Evolutionary conservation across 2,329 filamentous ascomycete genomes (phyloP).

Genomic region (Pseudogymnoascus pannorum): DNA sequence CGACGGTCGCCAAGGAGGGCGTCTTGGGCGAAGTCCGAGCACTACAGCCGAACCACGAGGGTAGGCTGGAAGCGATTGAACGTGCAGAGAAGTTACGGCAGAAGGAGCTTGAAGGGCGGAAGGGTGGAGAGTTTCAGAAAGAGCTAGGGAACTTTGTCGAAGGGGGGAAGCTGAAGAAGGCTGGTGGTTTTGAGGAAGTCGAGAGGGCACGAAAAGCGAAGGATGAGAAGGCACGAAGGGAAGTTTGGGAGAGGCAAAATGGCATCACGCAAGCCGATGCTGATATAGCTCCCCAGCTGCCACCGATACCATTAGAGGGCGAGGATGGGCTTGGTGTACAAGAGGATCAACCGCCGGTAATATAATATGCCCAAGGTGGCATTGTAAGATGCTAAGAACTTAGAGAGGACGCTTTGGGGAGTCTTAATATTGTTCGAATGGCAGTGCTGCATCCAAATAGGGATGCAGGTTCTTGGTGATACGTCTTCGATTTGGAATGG

Average conservation of each 20-base stretch:
- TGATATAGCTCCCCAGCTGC: neutral
- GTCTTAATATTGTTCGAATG: conserved; percentile 5
- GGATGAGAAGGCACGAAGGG: conserved; percentile 77
- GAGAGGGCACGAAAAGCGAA: conserved; percentile 77
- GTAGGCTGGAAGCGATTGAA: conserved; percentile 89
- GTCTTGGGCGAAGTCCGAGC: conserved; percentile 90
- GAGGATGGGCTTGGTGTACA: conserved; percentile 5
- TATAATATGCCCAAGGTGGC: neutral
- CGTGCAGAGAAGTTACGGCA: conserved; percentile 88
- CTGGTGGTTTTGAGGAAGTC: conserved; percentile 87
- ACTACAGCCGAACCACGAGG: conserved; percentile 88
- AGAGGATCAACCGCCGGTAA: neutral
- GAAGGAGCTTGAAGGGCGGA: conserved; percentile 74
- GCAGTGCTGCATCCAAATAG: neutral
- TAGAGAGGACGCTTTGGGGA: neutral
- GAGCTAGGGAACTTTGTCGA: conserved; percentile 81
- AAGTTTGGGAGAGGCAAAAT: conserved; percentile 65
- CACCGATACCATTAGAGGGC: neutral
- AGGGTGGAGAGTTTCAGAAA: conserved; percentile 66
- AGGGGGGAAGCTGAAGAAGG: conserved; percentile 91
- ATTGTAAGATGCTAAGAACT: neutral
- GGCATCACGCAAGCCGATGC: conserved; percentile 29
- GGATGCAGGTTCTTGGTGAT: neutral
- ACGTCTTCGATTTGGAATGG: neutral
- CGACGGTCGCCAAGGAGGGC: conserved; percentile 77